These are phyloP conservation scores for Alternaria hordeiaustralica DNA, from an alignment of 2,329 filamentous ascomycete species.

Conservation along the genomic window DNA sequence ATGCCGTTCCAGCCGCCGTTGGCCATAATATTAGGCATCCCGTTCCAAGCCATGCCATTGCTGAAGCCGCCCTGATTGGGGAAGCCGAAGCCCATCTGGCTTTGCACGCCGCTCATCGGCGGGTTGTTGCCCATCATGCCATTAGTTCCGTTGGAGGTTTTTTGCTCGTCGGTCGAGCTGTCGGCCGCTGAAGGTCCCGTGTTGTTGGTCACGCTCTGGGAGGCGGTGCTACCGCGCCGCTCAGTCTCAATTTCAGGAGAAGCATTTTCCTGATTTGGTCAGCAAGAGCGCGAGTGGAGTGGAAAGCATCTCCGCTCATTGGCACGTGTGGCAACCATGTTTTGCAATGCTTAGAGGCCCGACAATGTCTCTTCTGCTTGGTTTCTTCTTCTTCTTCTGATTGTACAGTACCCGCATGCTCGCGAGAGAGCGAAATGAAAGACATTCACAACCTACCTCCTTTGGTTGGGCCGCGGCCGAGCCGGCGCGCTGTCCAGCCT, in stretches of 20 bases:
- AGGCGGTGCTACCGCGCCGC: constrained; percentile 24
- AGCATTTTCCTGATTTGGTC: constrained; percentile 21
- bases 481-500: constrained; percentile 20
- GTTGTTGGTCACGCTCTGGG: constrained; percentile 22
- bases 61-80: constrained; percentile 56
- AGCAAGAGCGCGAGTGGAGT: constrained; percentile 19
- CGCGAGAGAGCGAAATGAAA: not conserved
- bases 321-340: constrained; percentile 27
- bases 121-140: constrained; percentile 27
- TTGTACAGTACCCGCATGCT: constrained; percentile 9
- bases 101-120: constrained; percentile 38
- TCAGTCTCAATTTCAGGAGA: constrained; percentile 17
- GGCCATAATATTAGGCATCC: constrained; percentile 53
- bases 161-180: constrained; percentile 24
- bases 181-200: constrained; percentile 27
- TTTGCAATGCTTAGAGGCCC: constrained; percentile 26
- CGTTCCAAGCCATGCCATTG: constrained; percentile 64
- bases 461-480: constrained; percentile 27
- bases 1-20: constrained; percentile 75
- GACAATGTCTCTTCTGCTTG: constrained; percentile 1
- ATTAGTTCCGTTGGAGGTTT: constrained; percentile 22
- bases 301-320: constrained; percentile 22
- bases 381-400: constrained; percentile 5
- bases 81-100: constrained; percentile 52
- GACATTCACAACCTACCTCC: constrained; percentile 32